phyloP scores from a whole-genome alignment of 805 yeast genomes.

The Brettanomyces bruxellensis region DNA sequence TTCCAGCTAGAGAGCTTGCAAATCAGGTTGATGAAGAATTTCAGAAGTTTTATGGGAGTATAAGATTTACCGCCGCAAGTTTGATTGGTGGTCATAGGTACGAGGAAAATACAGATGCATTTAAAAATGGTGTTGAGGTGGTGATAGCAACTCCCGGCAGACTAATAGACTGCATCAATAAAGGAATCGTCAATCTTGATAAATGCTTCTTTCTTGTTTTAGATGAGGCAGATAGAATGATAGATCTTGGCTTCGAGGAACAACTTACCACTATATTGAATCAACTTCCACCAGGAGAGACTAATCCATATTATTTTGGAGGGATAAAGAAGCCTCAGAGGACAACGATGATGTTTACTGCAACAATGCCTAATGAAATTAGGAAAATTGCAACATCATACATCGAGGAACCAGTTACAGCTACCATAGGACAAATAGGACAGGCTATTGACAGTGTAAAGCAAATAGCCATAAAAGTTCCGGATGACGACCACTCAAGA shows the following conservation, averaged over 20 bases:
- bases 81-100: constrained; percentile 88
- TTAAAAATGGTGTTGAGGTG: constrained; percentile 62
- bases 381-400: constrained; percentile 59
- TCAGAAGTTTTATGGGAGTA: constrained; percentile 15
- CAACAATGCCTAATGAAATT: constrained; percentile 76
- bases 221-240: constrained; percentile 96
- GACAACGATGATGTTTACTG: constrained; percentile 87
- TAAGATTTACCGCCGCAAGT: constrained; percentile 44
- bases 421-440: constrained; percentile 60
- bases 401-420: constrained; percentile 50
- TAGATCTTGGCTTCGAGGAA: constrained; percentile 87
- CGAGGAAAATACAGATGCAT: constrained; percentile 55
- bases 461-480: constrained; percentile 54
- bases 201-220: constrained; percentile 62
- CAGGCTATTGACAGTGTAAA: constrained; percentile 58
- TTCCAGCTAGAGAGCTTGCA: constrained; percentile 93
- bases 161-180: constrained; percentile 67
- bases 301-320: constrained; percentile 27
- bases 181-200: constrained; percentile 49
- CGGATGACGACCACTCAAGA: constrained; percentile 35
- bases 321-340: constrained; percentile 28
- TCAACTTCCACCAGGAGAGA: constrained; percentile 39
- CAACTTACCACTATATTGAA: constrained; percentile 57
- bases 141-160: constrained; percentile 95
- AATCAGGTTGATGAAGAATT: constrained; percentile 73